Evolutionary conservation across 805 yeast species (phyloP), one percentile per base, ranked within the genome.

Genomic region (Candida insectalens): DNA sequence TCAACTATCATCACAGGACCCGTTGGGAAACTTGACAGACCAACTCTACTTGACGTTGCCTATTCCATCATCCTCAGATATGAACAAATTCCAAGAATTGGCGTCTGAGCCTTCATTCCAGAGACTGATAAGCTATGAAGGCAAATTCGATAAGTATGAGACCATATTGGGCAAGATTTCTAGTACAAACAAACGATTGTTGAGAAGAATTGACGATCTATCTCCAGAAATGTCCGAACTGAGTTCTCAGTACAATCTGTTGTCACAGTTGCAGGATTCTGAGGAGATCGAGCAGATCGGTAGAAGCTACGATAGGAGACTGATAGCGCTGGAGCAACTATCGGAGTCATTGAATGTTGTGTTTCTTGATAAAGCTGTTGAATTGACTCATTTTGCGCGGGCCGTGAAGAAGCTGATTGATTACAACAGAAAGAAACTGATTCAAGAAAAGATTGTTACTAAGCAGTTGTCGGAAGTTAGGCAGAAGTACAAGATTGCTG

Each of bases 231-330:
- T 69, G 42, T 60, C 69, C 1, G 77, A 72, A 31, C 49, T 72
- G n/a, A 76, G 77, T 1, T 59, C 69, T 1, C 53, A 59, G 5
- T 63, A 70, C 46, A 73, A 72, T 41, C 55, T 71, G 2, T 59
- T 77, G 33, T 71, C 92, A 1, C 49, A 74, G 3, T 63, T 76
- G 7, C 58, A 59, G 33, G 59, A 57, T 36, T 57, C 61, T 4
- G 45, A 46, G 30, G 44, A 42, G 3, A 67, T 84, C 39, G 97
- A 92, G 50, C 74, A 76, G 41, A 72, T 85, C 19, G 96, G 97
- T 2, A 87, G 83, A 48, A 80, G 87, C 1, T 77, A 83, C 41
- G 97, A 92, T 53, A 70, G 77, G 26, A 74, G 70, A 25, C 76
- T 71, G 40, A 69, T 77, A 14, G 70, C 75, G 15, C 51, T 69